These are phyloP conservation scores for Delphinella strobiligena DNA, from an alignment of 2,329 filamentous ascomycete species.

Conservation along the genomic window DNA sequence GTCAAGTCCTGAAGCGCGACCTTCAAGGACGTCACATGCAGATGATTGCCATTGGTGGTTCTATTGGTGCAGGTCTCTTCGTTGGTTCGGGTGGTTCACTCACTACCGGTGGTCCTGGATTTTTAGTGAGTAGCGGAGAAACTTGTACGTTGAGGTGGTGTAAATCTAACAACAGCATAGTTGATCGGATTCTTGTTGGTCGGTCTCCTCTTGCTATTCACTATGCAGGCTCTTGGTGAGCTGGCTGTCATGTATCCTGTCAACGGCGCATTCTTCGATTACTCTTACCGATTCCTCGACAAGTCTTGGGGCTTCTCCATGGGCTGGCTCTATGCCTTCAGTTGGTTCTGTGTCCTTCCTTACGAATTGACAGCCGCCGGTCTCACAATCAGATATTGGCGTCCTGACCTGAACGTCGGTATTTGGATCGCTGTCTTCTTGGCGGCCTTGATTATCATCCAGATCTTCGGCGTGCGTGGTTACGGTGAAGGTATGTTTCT, in stretches of 20 bases:
- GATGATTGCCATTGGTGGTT: conserved; percentile 23
- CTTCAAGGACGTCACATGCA: conserved; percentile 18
- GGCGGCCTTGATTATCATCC: conserved; percentile 18
- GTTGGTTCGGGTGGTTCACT: conserved; percentile 39
- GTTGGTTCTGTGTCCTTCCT: conserved; percentile 19
- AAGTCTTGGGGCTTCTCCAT: conserved; percentile 23
- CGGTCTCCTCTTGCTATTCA: conserved; percentile 23
- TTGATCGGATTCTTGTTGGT: conserved; percentile 21
- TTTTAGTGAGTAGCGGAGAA: conserved; percentile 15
- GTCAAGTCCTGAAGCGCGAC: background rate
- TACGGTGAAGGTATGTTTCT: conserved; percentile 18
- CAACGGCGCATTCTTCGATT: conserved; percentile 26
- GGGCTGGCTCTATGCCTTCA: conserved; percentile 20
- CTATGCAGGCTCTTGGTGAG: conserved; percentile 26
- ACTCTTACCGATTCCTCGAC: conserved; percentile 32
- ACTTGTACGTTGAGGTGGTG: background rate
- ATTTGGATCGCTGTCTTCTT: conserved; percentile 23
- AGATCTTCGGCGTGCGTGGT: conserved; percentile 22
- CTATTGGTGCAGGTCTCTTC: conserved; percentile 43
- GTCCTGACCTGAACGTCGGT: conserved; percentile 13
- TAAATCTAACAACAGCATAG: conserved; percentile 6
- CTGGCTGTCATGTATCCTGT: conserved; percentile 26
- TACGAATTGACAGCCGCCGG: conserved; percentile 21
- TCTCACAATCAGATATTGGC: conserved; percentile 13
- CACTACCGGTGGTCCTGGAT: conserved; percentile 35